Conservation (phyloP, 441 rosid species). For the Aleurites moluccanus region DNA sequence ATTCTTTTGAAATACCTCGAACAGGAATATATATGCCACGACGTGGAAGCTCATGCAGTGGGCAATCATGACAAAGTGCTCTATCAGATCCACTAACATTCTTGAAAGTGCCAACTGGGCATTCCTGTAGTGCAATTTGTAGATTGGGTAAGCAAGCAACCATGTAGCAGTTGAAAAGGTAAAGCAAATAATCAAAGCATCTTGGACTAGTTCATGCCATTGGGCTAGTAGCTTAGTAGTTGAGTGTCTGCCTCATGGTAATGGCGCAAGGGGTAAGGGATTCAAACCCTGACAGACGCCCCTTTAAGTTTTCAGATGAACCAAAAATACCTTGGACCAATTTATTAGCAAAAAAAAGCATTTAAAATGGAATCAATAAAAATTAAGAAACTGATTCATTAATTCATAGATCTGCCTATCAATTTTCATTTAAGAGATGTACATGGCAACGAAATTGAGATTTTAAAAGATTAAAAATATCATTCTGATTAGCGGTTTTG, state of each 20-base stretch:
- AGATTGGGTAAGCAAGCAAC: slow-evolving; percentile 21
- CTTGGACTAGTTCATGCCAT: not conserved
- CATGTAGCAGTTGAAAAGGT: slow-evolving; percentile 7
- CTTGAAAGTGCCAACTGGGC: slow-evolving; percentile 87
- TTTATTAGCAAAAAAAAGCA: not conserved
- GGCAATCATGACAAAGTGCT: slow-evolving; percentile 64
- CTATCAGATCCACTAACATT: slow-evolving; percentile 75
- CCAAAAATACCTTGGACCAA: slow-evolving; percentile 11
- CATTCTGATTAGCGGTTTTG: not conserved
- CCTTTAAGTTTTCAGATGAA: not conserved
- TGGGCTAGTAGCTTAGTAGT: too few relatives aligned
- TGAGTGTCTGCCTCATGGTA: not conserved
- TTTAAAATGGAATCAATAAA: not conserved
- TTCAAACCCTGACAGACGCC: not conserved
- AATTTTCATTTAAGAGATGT: not conserved
- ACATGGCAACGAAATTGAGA: not conserved
- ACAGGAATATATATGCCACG: slow-evolving; percentile 65
- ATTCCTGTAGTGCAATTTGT: slow-evolving; percentile 59
- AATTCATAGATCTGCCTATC: slow-evolving; percentile 3
- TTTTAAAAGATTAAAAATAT: not conserved
- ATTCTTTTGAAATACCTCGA: slow-evolving; percentile 46
- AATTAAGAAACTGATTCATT: not conserved
- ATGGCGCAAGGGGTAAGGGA: not conserved
- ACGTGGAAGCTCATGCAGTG: slow-evolving; percentile 64
- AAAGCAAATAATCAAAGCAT: slow-evolving; percentile 13